Base-by-base conservation (phyloP, 2,329 filamentous ascomycete genomes). In the Tolypocladium cylindrosporum region DNA sequence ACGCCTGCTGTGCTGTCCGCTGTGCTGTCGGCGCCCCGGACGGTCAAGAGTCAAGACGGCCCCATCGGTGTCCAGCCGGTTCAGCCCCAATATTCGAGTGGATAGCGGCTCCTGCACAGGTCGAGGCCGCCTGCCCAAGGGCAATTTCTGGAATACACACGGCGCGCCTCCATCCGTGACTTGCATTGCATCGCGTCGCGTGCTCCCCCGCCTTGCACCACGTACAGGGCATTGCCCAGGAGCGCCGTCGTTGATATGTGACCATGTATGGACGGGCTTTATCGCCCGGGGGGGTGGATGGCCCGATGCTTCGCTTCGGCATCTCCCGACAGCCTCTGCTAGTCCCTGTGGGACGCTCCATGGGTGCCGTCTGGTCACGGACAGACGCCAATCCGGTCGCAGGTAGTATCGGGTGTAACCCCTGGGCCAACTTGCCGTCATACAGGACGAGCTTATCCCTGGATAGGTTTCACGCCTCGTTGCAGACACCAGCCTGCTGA, bases 401-500 rank as follows among this genome's bases (percentile, higher is more conserved):
- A 64, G 59, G 55, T 63, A 9, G 40, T 41, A 57, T 57, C 42
- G 40, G 51, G 58, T 57, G 56, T 52, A 53, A 58, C 61, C 61
- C 59, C 61, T 60, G 55, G 55, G 19, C 39, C 55, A 50, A 48
- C 50, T 51, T 57, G 48, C 56, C 56, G 53, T 58, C 55, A 60
- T 58, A 59, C 58, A 55, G 52, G 53, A 54, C 51, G 54, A 52
- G 39, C 55, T 42, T 42, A 50, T 58, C 45, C 58, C 58, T 61
- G 56, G 54, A 31, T 34, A 39, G 41, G 59, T 65, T 64, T 65
- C 61, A 62, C 57, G 55, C 55, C 60, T 60, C 57, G 60, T 59
- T 61, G 60, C 60, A 61, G 58, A 57, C 48, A 37, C 48, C 31
- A 52, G 43, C 48, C 48, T 36, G 48, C 19, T 52, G 48, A 52